Evolutionary conservation across 2,329 filamentous ascomycete genomes (phyloP).

Genomic region (Clarireedia hainanense): DNA sequence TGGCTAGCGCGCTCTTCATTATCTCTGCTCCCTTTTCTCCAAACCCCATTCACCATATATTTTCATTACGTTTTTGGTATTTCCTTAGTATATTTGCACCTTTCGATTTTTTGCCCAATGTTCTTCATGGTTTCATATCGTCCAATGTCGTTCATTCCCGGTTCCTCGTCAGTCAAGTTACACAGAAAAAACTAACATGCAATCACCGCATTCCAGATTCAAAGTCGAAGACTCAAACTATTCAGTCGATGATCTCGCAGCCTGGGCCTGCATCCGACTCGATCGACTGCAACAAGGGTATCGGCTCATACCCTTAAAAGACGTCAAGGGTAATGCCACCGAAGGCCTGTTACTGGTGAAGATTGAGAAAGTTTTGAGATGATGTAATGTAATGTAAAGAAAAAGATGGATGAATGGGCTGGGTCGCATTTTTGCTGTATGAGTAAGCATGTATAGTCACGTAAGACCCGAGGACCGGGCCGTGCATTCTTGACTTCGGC

Average conservation of each 20-base stretch:
- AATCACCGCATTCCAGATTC: conserved; percentile 39
- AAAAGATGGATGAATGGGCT: not conserved
- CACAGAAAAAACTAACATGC: not conserved
- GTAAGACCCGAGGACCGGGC: not conserved
- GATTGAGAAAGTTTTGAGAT: conserved; percentile 48
- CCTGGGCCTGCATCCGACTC: conserved; percentile 82
- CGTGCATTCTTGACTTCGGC: not conserved
- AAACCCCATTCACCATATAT: not conserved
- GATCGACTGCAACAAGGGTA: conserved; percentile 72
- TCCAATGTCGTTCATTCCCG: too few species aligned
- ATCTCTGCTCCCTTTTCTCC: not conserved
- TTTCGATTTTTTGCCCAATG: too few species aligned
- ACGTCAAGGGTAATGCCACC: conserved; percentile 57
- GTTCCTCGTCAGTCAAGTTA: too few species aligned
- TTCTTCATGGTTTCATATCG: not conserved
- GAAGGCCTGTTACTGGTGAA: conserved; percentile 67
- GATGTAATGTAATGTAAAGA: not conserved
- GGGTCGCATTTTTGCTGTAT: not conserved
- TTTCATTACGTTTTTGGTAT: too few species aligned
- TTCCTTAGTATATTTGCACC: too few species aligned
- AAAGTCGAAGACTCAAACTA: conserved; percentile 84
- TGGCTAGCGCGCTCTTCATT: too few species aligned
- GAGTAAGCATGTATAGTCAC: not conserved
- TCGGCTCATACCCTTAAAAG: conserved; percentile 68
- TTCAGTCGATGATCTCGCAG: conserved; percentile 68